Conservation (phyloP, 768 basidiomycete genomes). For the Tubosaeta brunneosetosa region DNA sequence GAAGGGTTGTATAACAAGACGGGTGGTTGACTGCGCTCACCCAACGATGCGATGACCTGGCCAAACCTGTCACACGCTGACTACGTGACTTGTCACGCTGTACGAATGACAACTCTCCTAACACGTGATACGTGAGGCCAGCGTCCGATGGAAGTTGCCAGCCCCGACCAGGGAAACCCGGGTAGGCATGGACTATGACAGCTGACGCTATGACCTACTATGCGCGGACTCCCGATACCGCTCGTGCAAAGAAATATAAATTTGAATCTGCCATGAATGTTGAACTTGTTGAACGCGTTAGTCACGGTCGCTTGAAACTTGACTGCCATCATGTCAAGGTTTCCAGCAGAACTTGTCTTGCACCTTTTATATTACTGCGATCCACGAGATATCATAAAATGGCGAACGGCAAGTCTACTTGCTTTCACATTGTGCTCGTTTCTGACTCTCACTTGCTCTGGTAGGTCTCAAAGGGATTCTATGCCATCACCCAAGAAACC, state of each 20-base stretch:
- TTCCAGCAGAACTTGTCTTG: neutral
- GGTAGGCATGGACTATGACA: no score
- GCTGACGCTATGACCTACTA: no score
- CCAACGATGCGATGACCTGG: neutral
- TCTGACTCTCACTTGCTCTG: neutral
- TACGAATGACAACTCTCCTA: no score
- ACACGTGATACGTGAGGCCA: no score
- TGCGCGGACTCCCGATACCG: no score
- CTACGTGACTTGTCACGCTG: conserved; percentile 19
- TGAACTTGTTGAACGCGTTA: no score
- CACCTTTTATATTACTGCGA: neutral
- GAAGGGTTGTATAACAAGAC: conserved; percentile 1
- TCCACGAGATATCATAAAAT: conserved; percentile 1
- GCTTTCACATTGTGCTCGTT: neutral
- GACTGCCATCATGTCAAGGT: neutral
- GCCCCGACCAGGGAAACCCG: no score
- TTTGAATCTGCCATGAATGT: no score
- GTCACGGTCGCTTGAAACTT: no score
- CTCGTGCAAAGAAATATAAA: no score
- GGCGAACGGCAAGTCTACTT: neutral
- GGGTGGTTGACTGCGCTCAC: conserved; percentile 20
- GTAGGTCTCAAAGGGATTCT: conserved; percentile 7
- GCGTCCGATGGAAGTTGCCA: no score
- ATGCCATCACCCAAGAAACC: no score
- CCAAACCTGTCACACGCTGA: conserved; percentile 14